Percentiles rank a stretch among this genome's conserved stretches.
Evolutionary conservation across 495 filamentous ascomycete genomes (phyloP).

Genomic region (Trichoderma erinaceum): DNA sequence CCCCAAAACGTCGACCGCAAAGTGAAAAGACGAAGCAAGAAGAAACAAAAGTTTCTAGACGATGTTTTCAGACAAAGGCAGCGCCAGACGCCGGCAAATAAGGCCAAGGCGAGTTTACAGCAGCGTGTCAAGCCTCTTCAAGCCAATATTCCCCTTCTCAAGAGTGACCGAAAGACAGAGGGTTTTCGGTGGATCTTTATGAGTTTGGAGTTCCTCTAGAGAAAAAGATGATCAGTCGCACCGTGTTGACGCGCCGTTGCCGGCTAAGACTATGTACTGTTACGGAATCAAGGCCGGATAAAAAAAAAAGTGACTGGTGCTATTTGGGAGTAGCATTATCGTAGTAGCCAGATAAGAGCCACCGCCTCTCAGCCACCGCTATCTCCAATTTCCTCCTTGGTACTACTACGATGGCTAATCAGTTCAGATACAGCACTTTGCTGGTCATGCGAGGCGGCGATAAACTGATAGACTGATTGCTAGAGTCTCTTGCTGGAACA

Average conservation of each 20-base stretch:
- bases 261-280: not conserved
- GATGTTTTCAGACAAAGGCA: not conserved
- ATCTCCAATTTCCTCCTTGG: slow-evolving; percentile 1
- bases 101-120: not conserved
- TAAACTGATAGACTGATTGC: not conserved
- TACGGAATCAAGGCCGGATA: not conserved
- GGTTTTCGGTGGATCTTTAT: slow-evolving; percentile 3
- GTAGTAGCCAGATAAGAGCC: not conserved
- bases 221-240: not conserved
- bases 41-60: not conserved
- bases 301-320: not conserved
- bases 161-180: not conserved
- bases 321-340: not conserved
- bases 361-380: not conserved
- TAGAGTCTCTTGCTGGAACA: not conserved
- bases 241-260: not conserved
- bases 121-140: not conserved
- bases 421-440: not conserved
- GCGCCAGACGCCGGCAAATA: not conserved
- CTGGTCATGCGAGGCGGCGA: not conserved
- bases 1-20: not conserved
- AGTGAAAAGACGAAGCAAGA: not conserved
- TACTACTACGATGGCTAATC: not conserved
- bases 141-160: not conserved
- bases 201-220: not conserved